These are phyloP conservation scores for Dalbergia cochinchinensis DNA, from an alignment of 306 rosid genomes.

Conservation along the genomic window DNA sequence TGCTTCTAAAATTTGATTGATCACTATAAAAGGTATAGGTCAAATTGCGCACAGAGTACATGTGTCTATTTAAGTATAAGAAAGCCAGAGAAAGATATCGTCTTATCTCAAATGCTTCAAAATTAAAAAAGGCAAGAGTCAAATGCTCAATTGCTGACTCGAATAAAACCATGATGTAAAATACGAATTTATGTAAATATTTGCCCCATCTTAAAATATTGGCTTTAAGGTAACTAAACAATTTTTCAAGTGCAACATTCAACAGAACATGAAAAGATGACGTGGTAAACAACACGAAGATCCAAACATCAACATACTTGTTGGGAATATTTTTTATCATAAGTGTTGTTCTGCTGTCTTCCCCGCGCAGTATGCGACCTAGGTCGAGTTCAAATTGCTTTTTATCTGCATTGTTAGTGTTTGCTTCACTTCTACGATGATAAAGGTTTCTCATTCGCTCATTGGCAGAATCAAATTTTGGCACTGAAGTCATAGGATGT, in stretches of 20 bases:
- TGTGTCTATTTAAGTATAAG: neutral
- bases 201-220: constrained; percentile 18
- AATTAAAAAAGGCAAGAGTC: neutral
- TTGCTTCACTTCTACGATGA: constrained; percentile 69
- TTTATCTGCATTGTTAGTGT: constrained; percentile 63
- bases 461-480: constrained; percentile 60
- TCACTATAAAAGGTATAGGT: constrained; percentile 14
- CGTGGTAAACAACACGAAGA: neutral
- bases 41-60: neutral
- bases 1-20: constrained; percentile 13
- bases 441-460: constrained; percentile 67
- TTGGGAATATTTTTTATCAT: constrained; percentile 86
- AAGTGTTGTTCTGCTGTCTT: constrained; percentile 74
- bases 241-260: constrained; percentile 2
- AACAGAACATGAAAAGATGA: constrained; percentile 20
- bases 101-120: neutral
- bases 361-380: constrained; percentile 67
- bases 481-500: constrained; percentile 62
- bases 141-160: constrained; percentile 26
- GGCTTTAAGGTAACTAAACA: constrained; percentile 11
- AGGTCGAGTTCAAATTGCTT: constrained; percentile 73
- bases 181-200: neutral
- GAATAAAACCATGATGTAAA: constrained; percentile 18
- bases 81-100: neutral
- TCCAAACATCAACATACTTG: constrained; percentile 57